These are phyloP conservation scores for Calendula officinalis DNA, from an alignment of 129 eudicot genomes.

Conservation along the genomic window DNA sequence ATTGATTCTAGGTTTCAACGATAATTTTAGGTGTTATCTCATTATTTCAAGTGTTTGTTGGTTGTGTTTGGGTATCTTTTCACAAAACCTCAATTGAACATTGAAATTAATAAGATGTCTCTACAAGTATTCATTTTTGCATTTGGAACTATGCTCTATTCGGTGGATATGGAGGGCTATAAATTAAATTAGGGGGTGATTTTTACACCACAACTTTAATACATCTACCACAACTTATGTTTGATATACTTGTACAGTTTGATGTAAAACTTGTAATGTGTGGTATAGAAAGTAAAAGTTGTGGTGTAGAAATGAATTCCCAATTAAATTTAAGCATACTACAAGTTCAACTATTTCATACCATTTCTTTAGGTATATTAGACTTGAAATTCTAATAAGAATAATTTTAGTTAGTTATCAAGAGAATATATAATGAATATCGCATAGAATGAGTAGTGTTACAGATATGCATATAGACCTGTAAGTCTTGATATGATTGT, in stretches of 20 bases:
- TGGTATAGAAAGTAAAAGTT: too few species aligned
- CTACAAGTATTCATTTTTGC: too few species aligned
- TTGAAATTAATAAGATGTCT: too few species aligned
- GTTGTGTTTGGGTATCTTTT: neutral
- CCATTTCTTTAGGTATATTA: neutral
- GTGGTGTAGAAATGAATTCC: too few species aligned
- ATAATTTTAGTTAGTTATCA: neutral
- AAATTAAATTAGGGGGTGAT: too few species aligned
- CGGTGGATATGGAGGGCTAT: too few species aligned
- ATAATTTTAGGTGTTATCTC: neutral
- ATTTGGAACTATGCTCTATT: too few species aligned
- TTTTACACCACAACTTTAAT: too few species aligned
- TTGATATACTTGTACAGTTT: too few species aligned
- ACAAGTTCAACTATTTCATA: neutral
- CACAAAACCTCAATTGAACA: too few species aligned
- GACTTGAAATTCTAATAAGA: neutral
- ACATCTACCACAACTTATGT: too few species aligned
- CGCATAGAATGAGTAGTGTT: neutral
- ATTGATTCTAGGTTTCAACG: neutral
- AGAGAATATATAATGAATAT: neutral
- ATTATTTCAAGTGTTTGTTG: neutral
- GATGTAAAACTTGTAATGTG: too few species aligned
- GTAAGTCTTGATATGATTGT: constrained; percentile 25
- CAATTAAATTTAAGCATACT: neutral
- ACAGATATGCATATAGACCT: constrained; percentile 20